Evolutionary conservation across 331 rosid genomes (phyloP), one percentile per base, ranked within the genome.

Genomic region (Dryas integrifolia): DNA sequence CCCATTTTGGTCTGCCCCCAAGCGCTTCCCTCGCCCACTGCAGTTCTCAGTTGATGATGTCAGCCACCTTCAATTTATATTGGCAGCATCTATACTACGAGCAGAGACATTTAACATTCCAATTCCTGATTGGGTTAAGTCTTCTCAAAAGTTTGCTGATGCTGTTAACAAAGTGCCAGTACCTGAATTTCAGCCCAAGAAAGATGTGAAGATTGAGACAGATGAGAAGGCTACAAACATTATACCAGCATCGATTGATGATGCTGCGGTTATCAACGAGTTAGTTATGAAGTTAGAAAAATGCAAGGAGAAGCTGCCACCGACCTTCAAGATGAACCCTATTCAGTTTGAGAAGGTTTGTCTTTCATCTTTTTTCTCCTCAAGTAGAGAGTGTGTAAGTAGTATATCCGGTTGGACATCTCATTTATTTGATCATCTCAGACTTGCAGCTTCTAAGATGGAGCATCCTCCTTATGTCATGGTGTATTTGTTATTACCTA

Each of bases 1-100:
- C 13, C 79, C 73, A 56, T 75, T 75, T 56, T 75, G 79, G 79
- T 74, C 79, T 49, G 79, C 79, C 43, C 79, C 79, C 16, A 75
- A 75, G 51, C 79, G 73, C 30, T 75, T 75, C 39, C 79, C 73
- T 10, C 67, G 59, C 14, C 79, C 79, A 1, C 58, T 75, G 67
- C 67, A 9, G 73, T 75, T 65, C 58, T 56, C 79, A 4, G 79
- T 68, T 30, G 67, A 56, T 66, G 79, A 75, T 57, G n/a, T 58
- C 41, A 67, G 79, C 59, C 67, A 65, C 73, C 73, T 75, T 48
- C 79, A 66, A 2, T 75, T 75, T 75, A 30, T 66, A 56, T 49
- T 65, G 60, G 73, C 73, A n/a, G 41, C 73, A 44, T 56, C 79
- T 16, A 66, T 75, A 11, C 79, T 66, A 5, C 58, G 73, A 57